phyloP scores from a whole-genome alignment of 257 asterid genomes.

The Solanum arcanum region DNA sequence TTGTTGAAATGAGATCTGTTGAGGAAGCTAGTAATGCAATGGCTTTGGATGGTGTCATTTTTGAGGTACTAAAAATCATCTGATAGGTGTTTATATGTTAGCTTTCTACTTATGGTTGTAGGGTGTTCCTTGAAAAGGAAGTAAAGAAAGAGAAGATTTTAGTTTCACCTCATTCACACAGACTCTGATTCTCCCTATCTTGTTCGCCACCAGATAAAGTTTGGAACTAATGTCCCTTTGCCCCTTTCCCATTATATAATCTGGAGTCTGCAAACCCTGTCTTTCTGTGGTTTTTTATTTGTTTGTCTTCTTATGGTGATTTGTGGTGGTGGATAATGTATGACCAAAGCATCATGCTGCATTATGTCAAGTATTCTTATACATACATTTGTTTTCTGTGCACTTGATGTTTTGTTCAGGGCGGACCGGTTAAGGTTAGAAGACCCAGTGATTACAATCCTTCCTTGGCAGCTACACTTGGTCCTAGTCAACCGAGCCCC shows the following conservation, averaged over 20 bases:
- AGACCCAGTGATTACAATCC: conserved; percentile 97
- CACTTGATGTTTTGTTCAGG: conserved; percentile 30
- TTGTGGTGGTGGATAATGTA: neutral
- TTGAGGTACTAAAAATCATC: conserved; percentile 45
- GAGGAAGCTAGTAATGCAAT: conserved; percentile 99
- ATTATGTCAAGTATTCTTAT: neutral
- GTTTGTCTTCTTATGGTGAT: neutral
- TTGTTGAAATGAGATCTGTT: conserved; percentile 96
- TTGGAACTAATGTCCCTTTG: neutral
- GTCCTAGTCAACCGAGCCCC: conserved; percentile 91
- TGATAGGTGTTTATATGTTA: neutral
- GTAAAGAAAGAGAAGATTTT: neutral
- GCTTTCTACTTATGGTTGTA: neutral
- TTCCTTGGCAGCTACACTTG: conserved; percentile 89
- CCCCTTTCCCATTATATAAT: neutral
- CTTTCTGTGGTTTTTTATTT: neutral
- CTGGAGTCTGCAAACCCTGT: neutral
- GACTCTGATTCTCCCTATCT: neutral
- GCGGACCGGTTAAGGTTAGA: conserved; percentile 95
- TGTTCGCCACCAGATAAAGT: neutral
- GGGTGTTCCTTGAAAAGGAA: neutral
- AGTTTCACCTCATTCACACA: neutral
- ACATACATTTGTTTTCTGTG: neutral
- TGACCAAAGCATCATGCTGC: neutral
- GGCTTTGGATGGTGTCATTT: conserved; percentile 95